Evolutionary conservation across 1,284 basidiomycete species (phyloP).

Genomic region (Sphaerobolus stellatus): DNA sequence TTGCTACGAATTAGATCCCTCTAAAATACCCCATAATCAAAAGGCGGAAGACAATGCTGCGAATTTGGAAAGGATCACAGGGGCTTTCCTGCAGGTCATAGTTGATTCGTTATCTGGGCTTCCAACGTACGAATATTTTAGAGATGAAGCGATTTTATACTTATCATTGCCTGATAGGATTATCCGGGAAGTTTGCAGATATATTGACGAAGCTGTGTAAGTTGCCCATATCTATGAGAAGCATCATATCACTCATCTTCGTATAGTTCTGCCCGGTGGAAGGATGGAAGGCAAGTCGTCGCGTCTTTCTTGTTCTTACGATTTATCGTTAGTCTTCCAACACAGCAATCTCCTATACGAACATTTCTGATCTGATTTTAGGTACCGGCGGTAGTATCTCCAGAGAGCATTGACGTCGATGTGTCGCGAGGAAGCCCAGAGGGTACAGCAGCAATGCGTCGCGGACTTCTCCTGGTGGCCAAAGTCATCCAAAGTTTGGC

Average conservation of each 20-base stretch:
- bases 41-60: conserved; percentile 69
- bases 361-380: no score
- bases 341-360: no score
- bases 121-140: conserved; percentile 60
- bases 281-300: no score
- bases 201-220: conserved; percentile 81
- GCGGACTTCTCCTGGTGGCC: conserved; percentile 81
- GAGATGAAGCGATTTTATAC: background rate
- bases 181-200: conserved; percentile 84
- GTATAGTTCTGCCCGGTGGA: no score
- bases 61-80: conserved; percentile 73
- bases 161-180: conserved; percentile 49
- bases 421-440: conserved; percentile 48
- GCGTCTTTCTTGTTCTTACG: no score
- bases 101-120: conserved; percentile 67
- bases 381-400: conserved; percentile 78
- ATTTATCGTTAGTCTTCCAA: no score
- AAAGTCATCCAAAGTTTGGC: conserved; percentile 92
- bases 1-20: conserved; percentile 79
- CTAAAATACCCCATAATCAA: conserved; percentile 54
- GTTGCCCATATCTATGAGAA: conserved; percentile 36
- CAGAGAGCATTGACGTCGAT: conserved; percentile 82
- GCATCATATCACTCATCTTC: no score
- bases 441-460: conserved; percentile 47
- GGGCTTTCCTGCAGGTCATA: conserved; percentile 76